Conservation (phyloP, 495 filamentous ascomycete species). For the Astrocystis sublimbata region DNA sequence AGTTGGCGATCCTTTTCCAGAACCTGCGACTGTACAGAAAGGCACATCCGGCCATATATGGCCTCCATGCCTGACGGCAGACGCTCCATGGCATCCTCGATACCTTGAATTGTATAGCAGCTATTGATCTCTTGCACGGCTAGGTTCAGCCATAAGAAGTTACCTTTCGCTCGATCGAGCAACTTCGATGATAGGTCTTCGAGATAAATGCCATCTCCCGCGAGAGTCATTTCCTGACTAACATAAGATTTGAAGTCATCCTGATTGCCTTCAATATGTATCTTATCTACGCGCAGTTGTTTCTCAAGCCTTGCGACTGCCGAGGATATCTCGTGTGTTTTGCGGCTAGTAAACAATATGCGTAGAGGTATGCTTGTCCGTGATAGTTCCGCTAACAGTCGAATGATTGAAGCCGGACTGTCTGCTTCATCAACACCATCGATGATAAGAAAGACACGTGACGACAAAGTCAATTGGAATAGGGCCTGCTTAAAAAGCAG, state of each 20-base stretch:
- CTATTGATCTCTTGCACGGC: constrained; percentile 37
- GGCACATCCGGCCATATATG: constrained; percentile 43
- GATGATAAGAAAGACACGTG: constrained; percentile 36
- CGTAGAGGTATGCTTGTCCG: constrained; percentile 19
- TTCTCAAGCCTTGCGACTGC: constrained; percentile 4
- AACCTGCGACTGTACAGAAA: constrained; percentile 26
- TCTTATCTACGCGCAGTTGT: background rate
- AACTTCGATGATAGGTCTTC: background rate
- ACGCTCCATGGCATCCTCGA: constrained; percentile 34
- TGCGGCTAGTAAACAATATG: constrained; percentile 25
- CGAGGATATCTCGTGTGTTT: constrained; percentile 21
- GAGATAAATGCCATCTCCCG: background rate
- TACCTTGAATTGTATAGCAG: constrained; percentile 28
- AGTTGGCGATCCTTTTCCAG: constrained; percentile 26
- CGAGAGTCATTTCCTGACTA: constrained; percentile 22
- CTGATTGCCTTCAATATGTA: constrained; percentile 24
- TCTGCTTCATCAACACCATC: constrained; percentile 42
- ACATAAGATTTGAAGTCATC: constrained; percentile 30
- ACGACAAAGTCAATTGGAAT: background rate
- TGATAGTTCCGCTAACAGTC: constrained; percentile 17
- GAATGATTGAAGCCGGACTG: constrained; percentile 18
- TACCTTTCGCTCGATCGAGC: background rate
- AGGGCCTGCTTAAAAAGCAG: background rate
- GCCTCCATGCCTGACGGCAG: constrained; percentile 44
- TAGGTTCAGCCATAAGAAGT: constrained; percentile 32